A percentile compares a stretch with the other conserved stretches of the same genome.
Evolutionary conservation across 306 rosid genomes (phyloP).

Genomic region (Vigna unguiculata): DNA sequence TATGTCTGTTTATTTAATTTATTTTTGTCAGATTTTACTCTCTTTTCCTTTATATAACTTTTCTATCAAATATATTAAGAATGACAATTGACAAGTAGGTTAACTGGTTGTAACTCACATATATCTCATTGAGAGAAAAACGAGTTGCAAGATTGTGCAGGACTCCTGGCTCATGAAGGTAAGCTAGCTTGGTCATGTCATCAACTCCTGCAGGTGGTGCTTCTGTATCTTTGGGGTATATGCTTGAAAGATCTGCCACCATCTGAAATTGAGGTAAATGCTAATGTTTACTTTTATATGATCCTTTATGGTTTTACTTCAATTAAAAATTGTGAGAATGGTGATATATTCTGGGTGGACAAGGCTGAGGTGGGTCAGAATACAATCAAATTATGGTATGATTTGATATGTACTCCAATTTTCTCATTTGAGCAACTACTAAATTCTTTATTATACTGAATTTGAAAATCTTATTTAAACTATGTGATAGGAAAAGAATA

Average conservation of each 20-base stretch:
- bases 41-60: constrained; percentile 15
- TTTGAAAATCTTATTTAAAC: background rate
- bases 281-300: constrained; percentile 29
- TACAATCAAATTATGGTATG: constrained; percentile 1
- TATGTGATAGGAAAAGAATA: constrained; percentile 3
- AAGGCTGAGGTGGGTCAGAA: constrained; percentile 1
- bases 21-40: constrained; percentile 41
- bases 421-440: background rate
- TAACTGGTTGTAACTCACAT: constrained; percentile 61
- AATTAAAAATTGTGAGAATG: constrained; percentile 27
- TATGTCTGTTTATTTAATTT: constrained; percentile 66
- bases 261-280: constrained; percentile 61
- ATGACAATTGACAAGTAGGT: background rate
- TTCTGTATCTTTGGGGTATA: constrained; percentile 89
- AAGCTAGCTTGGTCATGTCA: constrained; percentile 92
- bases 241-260: constrained; percentile 67
- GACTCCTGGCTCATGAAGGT: constrained; percentile 90
- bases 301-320: constrained; percentile 30
- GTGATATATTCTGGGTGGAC: background rate
- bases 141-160: constrained; percentile 69
- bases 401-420: no score
- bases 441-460: constrained; percentile 4
- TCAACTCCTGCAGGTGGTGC: constrained; percentile 93
- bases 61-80: constrained; percentile 10
- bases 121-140: constrained; percentile 81